A percentile compares a stretch with the other conserved stretches of the same genome.
These are phyloP conservation scores for Pseudogymnoascus sp. DNA, from an alignment of 2,329 filamentous ascomycete genomes.

Conservation along the genomic window DNA sequence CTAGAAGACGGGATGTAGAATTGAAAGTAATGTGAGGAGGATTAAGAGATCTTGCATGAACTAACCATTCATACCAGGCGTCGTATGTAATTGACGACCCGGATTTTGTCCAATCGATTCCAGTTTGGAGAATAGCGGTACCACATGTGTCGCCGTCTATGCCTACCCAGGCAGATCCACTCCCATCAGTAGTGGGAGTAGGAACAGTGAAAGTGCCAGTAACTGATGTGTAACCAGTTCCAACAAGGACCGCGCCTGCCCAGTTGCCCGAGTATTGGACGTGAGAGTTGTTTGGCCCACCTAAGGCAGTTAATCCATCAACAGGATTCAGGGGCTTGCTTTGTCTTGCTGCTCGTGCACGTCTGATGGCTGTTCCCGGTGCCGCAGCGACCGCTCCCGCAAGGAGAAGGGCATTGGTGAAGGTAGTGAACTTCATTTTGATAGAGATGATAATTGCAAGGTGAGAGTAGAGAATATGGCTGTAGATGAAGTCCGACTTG, in stretches of 20 bases:
- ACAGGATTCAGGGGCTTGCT: slow-evolving; percentile 26
- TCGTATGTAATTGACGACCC: slow-evolving; percentile 37
- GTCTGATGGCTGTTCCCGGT: slow-evolving; percentile 34
- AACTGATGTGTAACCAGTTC: slow-evolving; percentile 43
- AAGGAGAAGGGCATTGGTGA: slow-evolving; percentile 31
- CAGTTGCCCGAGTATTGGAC: slow-evolving; percentile 48
- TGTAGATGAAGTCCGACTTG: neutral
- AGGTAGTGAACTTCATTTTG: slow-evolving; percentile 42
- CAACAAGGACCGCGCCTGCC: slow-evolving; percentile 47
- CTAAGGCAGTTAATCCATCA: slow-evolving; percentile 23
- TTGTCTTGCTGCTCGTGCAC: slow-evolving; percentile 23
- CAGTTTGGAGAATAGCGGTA: slow-evolving; percentile 47
- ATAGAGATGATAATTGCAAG: neutral
- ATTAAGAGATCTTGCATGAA: neutral
- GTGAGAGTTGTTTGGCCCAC: slow-evolving; percentile 31
- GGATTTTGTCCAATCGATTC: slow-evolving; percentile 45
- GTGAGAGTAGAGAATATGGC: neutral
- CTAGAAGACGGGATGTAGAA: neutral
- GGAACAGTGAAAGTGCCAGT: slow-evolving; percentile 46
- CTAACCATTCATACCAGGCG: slow-evolving; percentile 51
- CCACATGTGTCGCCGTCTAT: slow-evolving; percentile 52
- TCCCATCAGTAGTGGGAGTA: slow-evolving; percentile 36
- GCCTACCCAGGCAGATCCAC: slow-evolving; percentile 49
- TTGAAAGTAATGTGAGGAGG: neutral
- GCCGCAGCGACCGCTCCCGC: slow-evolving; percentile 36